Base-by-base conservation (phyloP, 352 stramenopile genomes). In the Phytophthora pluvialis region DNA sequence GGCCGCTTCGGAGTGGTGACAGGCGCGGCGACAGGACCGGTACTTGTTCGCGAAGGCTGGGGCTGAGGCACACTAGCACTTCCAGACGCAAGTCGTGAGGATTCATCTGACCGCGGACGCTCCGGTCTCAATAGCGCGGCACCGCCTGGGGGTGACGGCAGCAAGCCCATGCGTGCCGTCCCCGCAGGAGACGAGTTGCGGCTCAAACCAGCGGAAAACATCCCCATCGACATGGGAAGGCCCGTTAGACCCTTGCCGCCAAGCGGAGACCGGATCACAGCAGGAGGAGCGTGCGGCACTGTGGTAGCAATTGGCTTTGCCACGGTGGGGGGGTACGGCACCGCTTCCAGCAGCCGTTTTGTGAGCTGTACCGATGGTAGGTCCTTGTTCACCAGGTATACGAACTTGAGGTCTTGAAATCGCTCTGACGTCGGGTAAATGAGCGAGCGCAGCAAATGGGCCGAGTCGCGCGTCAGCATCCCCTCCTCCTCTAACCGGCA, bases 331-430 rank as follows among this genome's bases (percentile, higher is more conserved):
- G 73, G 79, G 16, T 77, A 79, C 31, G 81, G 78, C 28, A 93
- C 80, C 28, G 87, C 75, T 72, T 93, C 85, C 40, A 93, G 68
- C 49, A 95, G 65, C 16, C 86, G 83, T 67, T 88, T 88, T 28
- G 87, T 92, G 44, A 95, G 83, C 48, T 91, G 82, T 13, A 83
- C 77, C 15, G 83, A 81, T 53, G 85, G 75, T 39, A 89, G 60
- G 40, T 94, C 83, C 52, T 93, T 93, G 65, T 95, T 95, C n/a
- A 95, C 85, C 13, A 94, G 63, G 68, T 95, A 95, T 18, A 95
- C 87, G 46, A 95, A 95, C 54, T 93, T 93, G 62, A 95, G 80
- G 63, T 95, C 87, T 76, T 93, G 84, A 42, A 95, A 95, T 44
- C 75, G 67, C 45, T 93, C 78, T 10, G 87, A 93, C 31, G 87